Evolutionary conservation across 2,329 filamentous ascomycete species (phyloP), one percentile per base, ranked within the genome.

Genomic region (Phoma herbarum): DNA sequence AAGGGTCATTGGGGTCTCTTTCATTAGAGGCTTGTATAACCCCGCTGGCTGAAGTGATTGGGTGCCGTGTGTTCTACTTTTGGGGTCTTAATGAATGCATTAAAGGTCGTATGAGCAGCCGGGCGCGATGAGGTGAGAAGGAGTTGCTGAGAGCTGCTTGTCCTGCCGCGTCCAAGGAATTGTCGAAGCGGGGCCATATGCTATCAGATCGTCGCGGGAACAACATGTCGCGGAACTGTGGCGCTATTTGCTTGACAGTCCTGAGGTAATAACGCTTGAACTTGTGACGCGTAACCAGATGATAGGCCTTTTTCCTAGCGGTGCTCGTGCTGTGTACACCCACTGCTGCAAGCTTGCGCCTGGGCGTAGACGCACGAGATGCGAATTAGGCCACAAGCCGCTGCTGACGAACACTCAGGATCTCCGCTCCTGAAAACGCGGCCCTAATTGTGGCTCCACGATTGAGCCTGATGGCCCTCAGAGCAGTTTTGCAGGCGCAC

Each of bases 151-250:
- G 44, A 20, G 10, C 37, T 48, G 22, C 25, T 20, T 49, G 52
- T 52, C 52, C 58, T 61, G 35, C 43, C 61, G 68, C 49, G 60
- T 22, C 29, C 52, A 59, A 60, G 59, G 42, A 60, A 59, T 62
- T 49, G 44, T 59, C 29, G 47, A 52, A 52, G 57, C 57, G 57
- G 59, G 48, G 52, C 46, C 39, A 58, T 61, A 65, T 59, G 66
- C 59, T 57, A 58, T 67, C 55, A 60, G 70, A 65, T 70, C 67
- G 68, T 71, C 68, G 73, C 61, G 57, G 65, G 58, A 71, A 66
- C 46, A 43, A 55, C 48, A 71, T 72, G 68, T 67, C 69, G 73
- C 75, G 68, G 47, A 53, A 76, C 73, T 62, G 69, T 76, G 75
- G 74, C 74, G 71, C 60, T 67, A 59, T 64, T 62, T 67, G 64